These are phyloP conservation scores for Rehmannia glutinosa DNA, from an alignment of 257 asterid species.

Conservation along the genomic window DNA sequence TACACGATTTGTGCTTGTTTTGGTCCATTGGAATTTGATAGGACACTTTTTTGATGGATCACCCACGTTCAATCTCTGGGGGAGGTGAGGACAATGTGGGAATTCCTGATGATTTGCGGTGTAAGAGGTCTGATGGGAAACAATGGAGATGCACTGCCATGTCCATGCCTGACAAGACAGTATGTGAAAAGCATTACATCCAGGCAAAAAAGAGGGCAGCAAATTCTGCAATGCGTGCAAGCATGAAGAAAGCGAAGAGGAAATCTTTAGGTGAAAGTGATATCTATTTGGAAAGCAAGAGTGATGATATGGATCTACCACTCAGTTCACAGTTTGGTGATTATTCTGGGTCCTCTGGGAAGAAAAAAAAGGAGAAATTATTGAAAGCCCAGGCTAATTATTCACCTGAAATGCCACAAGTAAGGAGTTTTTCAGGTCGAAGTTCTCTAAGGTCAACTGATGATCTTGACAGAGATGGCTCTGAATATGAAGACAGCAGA, in stretches of 20 bases:
- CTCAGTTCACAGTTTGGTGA: slow-evolving; percentile 65
- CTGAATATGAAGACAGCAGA: slow-evolving; percentile 59
- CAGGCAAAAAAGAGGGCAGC: slow-evolving; percentile 99
- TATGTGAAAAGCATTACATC: slow-evolving; percentile 96
- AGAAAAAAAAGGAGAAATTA: slow-evolving; percentile 60
- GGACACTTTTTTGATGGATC: slow-evolving; percentile 56
- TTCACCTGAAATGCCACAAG: slow-evolving; percentile 74
- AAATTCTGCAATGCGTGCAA: slow-evolving; percentile 95
- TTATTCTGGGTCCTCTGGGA: slow-evolving; percentile 64
- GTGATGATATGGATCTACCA: slow-evolving; percentile 91
- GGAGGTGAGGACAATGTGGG: slow-evolving; percentile 78
- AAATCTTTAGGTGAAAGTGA: slow-evolving; percentile 68
- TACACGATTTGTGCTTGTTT: slow-evolving; percentile 14
- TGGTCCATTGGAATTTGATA: neutral
- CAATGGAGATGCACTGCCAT: slow-evolving; percentile 99
- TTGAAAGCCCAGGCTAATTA: slow-evolving; percentile 41
- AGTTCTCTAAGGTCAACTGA: slow-evolving; percentile 65
- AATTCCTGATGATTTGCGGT: slow-evolving; percentile 94
- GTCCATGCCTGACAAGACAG: slow-evolving; percentile 99
- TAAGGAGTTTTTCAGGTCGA: slow-evolving; percentile 52
- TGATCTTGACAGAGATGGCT: slow-evolving; percentile 58
- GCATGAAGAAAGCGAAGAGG: slow-evolving; percentile 74
- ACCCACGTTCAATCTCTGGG: slow-evolving; percentile 57
- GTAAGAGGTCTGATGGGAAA: slow-evolving; percentile 99
- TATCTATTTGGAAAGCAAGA: slow-evolving; percentile 81